Evolutionary conservation across 2,329 filamentous ascomycete species (phyloP).

Genomic region (Rhytidhysteron rufulum): DNA sequence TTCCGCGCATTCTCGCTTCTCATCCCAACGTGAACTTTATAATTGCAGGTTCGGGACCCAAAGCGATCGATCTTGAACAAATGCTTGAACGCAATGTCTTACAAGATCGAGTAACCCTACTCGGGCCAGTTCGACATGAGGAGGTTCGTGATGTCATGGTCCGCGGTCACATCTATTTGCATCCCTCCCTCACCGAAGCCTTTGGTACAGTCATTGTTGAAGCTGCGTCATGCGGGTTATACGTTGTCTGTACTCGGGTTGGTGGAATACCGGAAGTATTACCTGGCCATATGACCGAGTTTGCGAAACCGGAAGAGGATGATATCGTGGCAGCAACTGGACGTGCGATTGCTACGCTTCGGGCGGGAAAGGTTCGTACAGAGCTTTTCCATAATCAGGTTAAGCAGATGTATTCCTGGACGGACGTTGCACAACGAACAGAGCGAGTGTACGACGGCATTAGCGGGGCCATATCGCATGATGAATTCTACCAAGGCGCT

Average conservation of each 20-base stretch:
- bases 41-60: conserved; percentile 91
- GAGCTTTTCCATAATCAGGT: conserved; percentile 96
- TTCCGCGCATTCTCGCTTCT: conserved; percentile 82
- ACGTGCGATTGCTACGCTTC: conserved; percentile 79
- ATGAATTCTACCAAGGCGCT: conserved; percentile 82
- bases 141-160: conserved; percentile 98
- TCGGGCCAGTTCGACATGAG: conserved; percentile 90
- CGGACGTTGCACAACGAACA: conserved; percentile 87
- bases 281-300: conserved; percentile 94
- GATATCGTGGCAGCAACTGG: conserved; percentile 88
- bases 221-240: conserved; percentile 90
- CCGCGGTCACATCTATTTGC: conserved; percentile 90
- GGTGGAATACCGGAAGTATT: conserved; percentile 96
- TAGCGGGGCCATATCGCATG: conserved; percentile 76
- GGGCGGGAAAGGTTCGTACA: conserved; percentile 81
- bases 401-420: conserved; percentile 98
- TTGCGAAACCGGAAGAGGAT: conserved; percentile 94
- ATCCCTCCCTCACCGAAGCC: conserved; percentile 91
- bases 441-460: conserved; percentile 96
- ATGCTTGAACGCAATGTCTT: conserved; percentile 95
- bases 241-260: conserved; percentile 94
- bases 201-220: conserved; percentile 98
- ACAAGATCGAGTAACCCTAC: conserved; percentile 87
- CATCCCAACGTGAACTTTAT: conserved; percentile 95
- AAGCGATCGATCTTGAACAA: conserved; percentile 95